Evolutionary conservation across 306 rosid species (phyloP), one percentile per base, ranked within the genome.

Genomic region (Acacia confusa): DNA sequence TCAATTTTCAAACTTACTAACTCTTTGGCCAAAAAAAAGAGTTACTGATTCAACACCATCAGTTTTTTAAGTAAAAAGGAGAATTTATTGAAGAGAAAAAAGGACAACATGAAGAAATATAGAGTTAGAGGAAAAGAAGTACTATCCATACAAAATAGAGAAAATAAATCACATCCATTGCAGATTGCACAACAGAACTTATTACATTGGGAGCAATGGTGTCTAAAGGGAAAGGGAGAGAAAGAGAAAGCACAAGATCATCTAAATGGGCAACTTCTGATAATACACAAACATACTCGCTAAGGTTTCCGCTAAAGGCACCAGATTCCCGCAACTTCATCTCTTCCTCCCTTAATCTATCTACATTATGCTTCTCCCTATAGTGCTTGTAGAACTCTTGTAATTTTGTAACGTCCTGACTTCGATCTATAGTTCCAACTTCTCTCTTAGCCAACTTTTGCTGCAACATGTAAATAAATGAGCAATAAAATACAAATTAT

Each of bases 391-490:
- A 95, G 86, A 93, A 95, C 87, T 95, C 96, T 79, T 88, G 97
- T 71, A 95, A 84, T 80, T 86, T 93, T 66, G 83, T 81, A 80
- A 89, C 82, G 67, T 95, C 99, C 74, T 89, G 98, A 84, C 97
- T 90, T 88, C 97, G 90, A 83, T 95, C 99, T 81, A 92, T 95
- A 61, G 81, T 81, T 82, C 93, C 96, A 64, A 82, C 92, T 65
- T 93, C 99, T 87, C 87, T 88, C 88, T 89, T 95, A 34, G 93
- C 96, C 66, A 95, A 85, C 82, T 95, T 95, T 95, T 95, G 97
- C 98, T 95, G 95, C 72, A 86, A 84, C 28, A 83, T 69, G 58
- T 78, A 34, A 73, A 53, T 84, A 82, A 81, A 76, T n/a, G 19
- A 68, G 40, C 74, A 79, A 82, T 53, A 88, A 43, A 74, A 14